phyloP scores from a whole-genome alignment of 805 yeast genomes.

The Candida pini region DNA sequence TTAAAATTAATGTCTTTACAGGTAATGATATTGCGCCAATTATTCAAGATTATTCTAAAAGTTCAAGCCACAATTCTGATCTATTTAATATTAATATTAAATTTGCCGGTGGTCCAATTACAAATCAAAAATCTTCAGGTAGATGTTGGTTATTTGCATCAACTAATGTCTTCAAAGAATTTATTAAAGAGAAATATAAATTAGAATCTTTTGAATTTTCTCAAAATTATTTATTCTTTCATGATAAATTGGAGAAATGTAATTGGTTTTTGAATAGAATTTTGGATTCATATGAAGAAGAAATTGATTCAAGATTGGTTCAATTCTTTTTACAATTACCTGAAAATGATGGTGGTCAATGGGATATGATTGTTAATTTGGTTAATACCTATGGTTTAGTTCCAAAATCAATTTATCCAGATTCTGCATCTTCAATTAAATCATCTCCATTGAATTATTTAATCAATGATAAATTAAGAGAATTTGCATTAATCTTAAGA shows the following conservation, averaged over 20 bases:
- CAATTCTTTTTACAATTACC: constrained; percentile 63
- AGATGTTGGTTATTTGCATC: constrained; percentile 91
- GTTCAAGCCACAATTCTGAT: constrained; percentile 27
- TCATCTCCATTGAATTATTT: constrained; percentile 54
- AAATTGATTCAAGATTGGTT: constrained; percentile 65
- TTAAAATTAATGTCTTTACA: constrained; percentile 51
- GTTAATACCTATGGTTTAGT: constrained; percentile 76
- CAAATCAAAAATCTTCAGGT: constrained; percentile 73
- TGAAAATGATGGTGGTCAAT: constrained; percentile 84
- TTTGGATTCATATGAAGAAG: constrained; percentile 59
- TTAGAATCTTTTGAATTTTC: constrained; percentile 70
- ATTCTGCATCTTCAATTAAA: constrained; percentile 55
- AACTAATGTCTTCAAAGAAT: constrained; percentile 66
- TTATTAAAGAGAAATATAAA: constrained; percentile 56
- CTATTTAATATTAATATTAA: constrained; percentile 40
- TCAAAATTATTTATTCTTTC: constrained; percentile 75
- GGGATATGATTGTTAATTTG: constrained; percentile 77
- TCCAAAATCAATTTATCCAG: constrained; percentile 71
- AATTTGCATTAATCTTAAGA: constrained; percentile 68
- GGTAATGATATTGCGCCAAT: constrained; percentile 39
- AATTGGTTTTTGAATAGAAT: constrained; percentile 76
- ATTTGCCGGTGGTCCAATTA: constrained; percentile 57
- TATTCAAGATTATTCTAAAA: constrained; percentile 32
- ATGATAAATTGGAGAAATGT: constrained; percentile 82
- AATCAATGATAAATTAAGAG: constrained; percentile 68